Conservation (phyloP, 1,284 basidiomycete genomes). For the Xerocomus nothofagi region DNA sequence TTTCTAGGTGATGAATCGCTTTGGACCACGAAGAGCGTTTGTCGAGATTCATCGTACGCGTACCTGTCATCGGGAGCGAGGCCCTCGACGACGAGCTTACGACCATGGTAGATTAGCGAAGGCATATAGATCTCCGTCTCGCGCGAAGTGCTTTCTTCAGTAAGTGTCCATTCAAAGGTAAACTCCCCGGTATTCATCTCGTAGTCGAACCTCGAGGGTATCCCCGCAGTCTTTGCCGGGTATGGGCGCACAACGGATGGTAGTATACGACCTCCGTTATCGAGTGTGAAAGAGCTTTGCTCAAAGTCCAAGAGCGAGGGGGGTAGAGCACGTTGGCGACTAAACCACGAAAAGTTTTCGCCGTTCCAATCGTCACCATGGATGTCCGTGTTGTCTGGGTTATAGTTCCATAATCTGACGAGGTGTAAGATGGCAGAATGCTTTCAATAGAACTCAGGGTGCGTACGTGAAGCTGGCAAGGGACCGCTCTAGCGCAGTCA, state of each 20-base stretch:
- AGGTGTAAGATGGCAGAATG: background rate
- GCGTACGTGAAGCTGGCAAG: constrained; percentile 82
- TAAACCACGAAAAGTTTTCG: constrained; percentile 96
- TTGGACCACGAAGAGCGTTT: constrained; percentile 67
- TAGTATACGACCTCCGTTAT: constrained; percentile 80
- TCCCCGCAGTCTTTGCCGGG: constrained; percentile 74
- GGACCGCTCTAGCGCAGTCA: constrained; percentile 72
- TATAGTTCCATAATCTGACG: constrained; percentile 90
- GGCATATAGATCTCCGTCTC: constrained; percentile 85
- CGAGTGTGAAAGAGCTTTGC: constrained; percentile 63
- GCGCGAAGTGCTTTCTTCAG: constrained; percentile 41
- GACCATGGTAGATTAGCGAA: constrained; percentile 53
- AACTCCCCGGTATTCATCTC: constrained; percentile 70
- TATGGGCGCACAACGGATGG: constrained; percentile 78
- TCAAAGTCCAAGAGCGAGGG: constrained; percentile 50
- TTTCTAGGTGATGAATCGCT: constrained; percentile 44
- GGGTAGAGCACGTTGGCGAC: constrained; percentile 56
- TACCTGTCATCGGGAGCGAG: constrained; percentile 48
- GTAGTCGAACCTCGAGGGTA: constrained; percentile 66
- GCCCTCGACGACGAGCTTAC: constrained; percentile 58
- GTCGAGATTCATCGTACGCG: constrained; percentile 55
- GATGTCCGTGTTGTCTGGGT: constrained; percentile 79
- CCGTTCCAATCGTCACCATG: constrained; percentile 93
- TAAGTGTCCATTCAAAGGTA: constrained; percentile 56
- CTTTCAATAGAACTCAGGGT: background rate